Conservation (phyloP, 306 rosid genomes). For the Sindora glabra region DNA sequence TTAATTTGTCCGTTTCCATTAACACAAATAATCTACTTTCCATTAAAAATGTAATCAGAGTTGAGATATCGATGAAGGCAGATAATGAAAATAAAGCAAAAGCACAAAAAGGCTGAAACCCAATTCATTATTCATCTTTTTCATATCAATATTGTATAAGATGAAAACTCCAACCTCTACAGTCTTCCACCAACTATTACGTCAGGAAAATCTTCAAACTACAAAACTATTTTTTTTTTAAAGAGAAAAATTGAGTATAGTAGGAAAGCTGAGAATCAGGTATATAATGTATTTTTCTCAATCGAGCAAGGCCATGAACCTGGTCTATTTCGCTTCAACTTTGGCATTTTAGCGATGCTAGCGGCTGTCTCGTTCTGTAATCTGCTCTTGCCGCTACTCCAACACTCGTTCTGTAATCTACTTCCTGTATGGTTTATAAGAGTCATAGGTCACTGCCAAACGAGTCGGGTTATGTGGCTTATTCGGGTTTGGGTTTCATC, state of each 20-base stretch:
- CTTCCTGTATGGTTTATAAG: background rate
- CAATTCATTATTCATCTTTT: too few species aligned
- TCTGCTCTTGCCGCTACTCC: background rate
- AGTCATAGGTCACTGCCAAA: background rate
- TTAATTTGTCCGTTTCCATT: too few species aligned
- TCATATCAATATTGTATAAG: too few species aligned
- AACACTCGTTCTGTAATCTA: background rate
- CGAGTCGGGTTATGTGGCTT: background rate
- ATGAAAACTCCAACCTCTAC: too few species aligned
- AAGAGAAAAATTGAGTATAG: too few species aligned
- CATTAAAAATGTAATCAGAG: too few species aligned
- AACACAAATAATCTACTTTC: too few species aligned
- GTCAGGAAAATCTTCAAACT: background rate
- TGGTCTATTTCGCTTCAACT: constrained; percentile 56
- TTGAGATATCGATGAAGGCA: too few species aligned
- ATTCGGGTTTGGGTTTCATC: background rate
- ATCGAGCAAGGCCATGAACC: constrained; percentile 20
- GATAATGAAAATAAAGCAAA: too few species aligned
- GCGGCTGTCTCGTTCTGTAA: background rate
- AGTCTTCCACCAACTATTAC: too few species aligned
- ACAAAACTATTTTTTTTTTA: too few species aligned
- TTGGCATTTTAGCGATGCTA: constrained; percentile 38
- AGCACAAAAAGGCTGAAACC: too few species aligned
- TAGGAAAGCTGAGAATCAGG: background rate
- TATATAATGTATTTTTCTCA: background rate